These are phyloP conservation scores for Yarrowia deformans DNA, from an alignment of 805 yeast species.

Conservation along the genomic window DNA sequence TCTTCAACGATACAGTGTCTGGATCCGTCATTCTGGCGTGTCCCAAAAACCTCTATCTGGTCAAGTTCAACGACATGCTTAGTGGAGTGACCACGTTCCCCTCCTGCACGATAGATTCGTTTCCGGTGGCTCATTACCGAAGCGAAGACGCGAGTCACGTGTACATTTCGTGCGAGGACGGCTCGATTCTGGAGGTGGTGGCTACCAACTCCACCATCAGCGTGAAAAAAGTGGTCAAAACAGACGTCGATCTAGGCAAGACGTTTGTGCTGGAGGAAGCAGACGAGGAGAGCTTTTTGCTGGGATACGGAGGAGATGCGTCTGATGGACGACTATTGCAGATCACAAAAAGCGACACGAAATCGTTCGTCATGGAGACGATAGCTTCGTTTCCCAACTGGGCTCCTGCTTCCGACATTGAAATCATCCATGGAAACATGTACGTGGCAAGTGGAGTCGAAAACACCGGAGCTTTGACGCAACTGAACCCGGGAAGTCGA, in stretches of 20 bases:
- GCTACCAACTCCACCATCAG: constrained; percentile 12
- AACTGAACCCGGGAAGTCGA: constrained; percentile 8
- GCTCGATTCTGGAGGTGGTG: constrained; percentile 8
- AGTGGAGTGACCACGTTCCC: constrained; percentile 31
- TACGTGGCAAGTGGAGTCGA: constrained; percentile 32
- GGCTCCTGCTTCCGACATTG: constrained; percentile 37
- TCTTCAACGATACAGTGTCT: constrained; percentile 19
- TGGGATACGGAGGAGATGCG: constrained; percentile 35
- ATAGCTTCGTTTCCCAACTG: constrained; percentile 31
- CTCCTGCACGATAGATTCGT: constrained; percentile 3
- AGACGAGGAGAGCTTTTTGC: constrained; percentile 25
- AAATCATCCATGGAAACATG: constrained; percentile 20
- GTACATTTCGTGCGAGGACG: constrained; percentile 25
- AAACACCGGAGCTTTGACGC: constrained; percentile 14
- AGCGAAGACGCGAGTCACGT: constrained; percentile 22
- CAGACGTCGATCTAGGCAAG: constrained; percentile 10
- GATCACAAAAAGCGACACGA: neutral
- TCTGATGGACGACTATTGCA: constrained; percentile 14
- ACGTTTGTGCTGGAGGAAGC: constrained; percentile 27
- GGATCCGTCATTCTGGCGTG: constrained; percentile 32
- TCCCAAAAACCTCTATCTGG: constrained; percentile 6
- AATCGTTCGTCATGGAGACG: constrained; percentile 12
- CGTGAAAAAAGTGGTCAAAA: constrained; percentile 3
- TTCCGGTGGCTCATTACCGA: constrained; percentile 10
- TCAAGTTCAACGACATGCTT: constrained; percentile 32